Conservation (phyloP, 108 stramenopile genomes). For the Skeletonema potamos region DNA sequence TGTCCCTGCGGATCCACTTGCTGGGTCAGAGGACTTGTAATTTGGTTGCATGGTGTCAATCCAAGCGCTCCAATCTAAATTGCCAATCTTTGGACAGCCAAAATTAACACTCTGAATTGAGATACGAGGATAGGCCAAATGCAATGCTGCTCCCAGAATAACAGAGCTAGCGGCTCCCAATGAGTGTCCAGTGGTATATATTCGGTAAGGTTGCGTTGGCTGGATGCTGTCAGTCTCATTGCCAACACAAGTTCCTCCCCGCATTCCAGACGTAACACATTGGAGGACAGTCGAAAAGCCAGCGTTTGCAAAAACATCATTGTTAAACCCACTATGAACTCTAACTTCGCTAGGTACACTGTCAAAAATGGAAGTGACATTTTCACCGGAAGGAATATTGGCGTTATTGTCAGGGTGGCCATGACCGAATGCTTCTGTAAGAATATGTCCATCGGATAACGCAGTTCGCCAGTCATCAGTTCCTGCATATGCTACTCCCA, state of each 20-base stretch:
- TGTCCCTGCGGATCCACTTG: constrained; percentile 40
- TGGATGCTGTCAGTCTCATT: background rate
- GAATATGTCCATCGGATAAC: constrained; percentile 67
- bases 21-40: constrained; percentile 10
- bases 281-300: constrained; percentile 15
- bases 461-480: constrained; percentile 79
- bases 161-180: constrained; percentile 80
- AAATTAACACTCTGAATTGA: constrained; percentile 66
- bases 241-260: constrained; percentile 32
- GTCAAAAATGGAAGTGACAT: constrained; percentile 25
- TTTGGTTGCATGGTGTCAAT: constrained; percentile 43
- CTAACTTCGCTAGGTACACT: constrained; percentile 24
- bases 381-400: background rate
- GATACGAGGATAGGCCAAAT: constrained; percentile 34
- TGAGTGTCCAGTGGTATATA: constrained; percentile 77
- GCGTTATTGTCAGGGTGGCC: constrained; percentile 14
- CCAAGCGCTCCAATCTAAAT: constrained; percentile 56
- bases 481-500: constrained; percentile 80
- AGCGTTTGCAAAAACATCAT: constrained; percentile 66
- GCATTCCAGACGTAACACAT: constrained; percentile 41
- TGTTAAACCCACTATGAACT: constrained; percentile 83
- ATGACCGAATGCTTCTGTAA: constrained; percentile 62
- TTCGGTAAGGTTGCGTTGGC: constrained; percentile 21
- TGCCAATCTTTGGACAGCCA: constrained; percentile 81
- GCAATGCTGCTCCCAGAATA: constrained; percentile 65